Base-by-base conservation (phyloP, 2,329 filamentous ascomycete genomes). In the Exophiala oligosperma region DNA sequence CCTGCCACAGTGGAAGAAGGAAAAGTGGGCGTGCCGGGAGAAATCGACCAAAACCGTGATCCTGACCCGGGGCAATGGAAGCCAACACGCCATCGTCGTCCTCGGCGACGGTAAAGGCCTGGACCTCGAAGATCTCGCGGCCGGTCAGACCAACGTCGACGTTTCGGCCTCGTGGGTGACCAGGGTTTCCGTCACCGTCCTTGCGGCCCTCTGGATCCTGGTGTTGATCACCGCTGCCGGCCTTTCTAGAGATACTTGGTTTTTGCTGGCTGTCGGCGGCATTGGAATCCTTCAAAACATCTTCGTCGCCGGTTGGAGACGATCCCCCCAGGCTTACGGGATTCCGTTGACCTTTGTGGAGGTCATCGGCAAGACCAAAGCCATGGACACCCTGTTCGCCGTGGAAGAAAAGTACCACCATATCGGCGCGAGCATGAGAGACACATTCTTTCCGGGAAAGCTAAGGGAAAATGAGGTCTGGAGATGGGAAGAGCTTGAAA, bases 251-350 rank as follows among this genome's bases (percentile, higher is more conserved):
- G 52, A 74, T 28, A 68, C 69, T 1, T 77, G 74, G 73, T 74
- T 67, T 49, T 60, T 76, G 2, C 60, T 76, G 5, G 70, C 64
- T 1, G 65, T 76, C 6, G 75, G 75, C 3, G 68, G 66, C 7
- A 61, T 76, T 24, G 74, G 74, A 12, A 74, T 76, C 57, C 40
- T 74, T 1, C 73, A 77, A 51, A 76, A 74, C 54, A 64, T 71
- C 14, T 66, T 65, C 51, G 69, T 73, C 3, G 73, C 73, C 0
- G 71, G 68, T 7, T 63, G 59, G 35, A 59, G 63, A 38, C 66
- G 73, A 2, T 48, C 53, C 2, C 70, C 74, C 0, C 49, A 66
- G n/a, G 66, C 67, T 2, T 69, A 70, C 52, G 72, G 72, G 0
- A 54, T 73, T 3, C 71, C 67, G 2, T 54, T 75, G 7, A 60